Percentiles rank a stretch among this genome's conserved stretches.
Conservation (phyloP, 2,329 filamentous ascomycete species). For the Arthrobotrys megalospora region DNA sequence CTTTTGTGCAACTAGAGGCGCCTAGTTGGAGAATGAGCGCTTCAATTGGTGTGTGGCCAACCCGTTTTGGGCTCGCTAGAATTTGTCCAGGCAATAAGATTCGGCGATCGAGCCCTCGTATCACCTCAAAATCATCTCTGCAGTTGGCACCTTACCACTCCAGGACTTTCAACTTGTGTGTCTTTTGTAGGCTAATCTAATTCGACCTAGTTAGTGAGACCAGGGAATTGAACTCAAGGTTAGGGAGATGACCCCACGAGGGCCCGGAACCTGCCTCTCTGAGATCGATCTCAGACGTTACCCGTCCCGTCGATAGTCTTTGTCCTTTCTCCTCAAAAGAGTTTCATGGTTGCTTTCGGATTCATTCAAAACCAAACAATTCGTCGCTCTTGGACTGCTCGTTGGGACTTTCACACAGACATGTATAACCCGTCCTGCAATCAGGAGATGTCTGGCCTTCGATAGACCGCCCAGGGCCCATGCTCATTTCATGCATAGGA, state of each 20-base stretch:
- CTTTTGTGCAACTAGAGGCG: conserved; percentile 39
- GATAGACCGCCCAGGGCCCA: conserved; percentile 13
- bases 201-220: background rate
- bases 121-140: conserved; percentile 18
- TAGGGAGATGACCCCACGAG: conserved; percentile 13
- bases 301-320: conserved; percentile 28
- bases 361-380: background rate
- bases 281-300: conserved; percentile 16
- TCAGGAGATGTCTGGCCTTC: conserved; percentile 18
- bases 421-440: conserved; percentile 8
- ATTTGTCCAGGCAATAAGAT: conserved; percentile 30
- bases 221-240: background rate
- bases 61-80: conserved; percentile 21
- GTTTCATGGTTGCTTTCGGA: conserved; percentile 17
- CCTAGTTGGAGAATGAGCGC: conserved; percentile 23
- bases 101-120: conserved; percentile 56
- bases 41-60: conserved; percentile 35
- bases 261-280: conserved; percentile 44
- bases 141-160: conserved; percentile 33
- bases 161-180: conserved; percentile 56
- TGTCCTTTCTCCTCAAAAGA: conserved; percentile 10
- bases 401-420: conserved; percentile 10
- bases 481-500: conserved; percentile 11
- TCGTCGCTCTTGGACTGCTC: background rate
- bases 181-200: conserved; percentile 10